Evolutionary conservation across 495 filamentous ascomycete species (phyloP), one percentile per base, ranked within the genome.

Genomic region (Penicillium herquei): DNA sequence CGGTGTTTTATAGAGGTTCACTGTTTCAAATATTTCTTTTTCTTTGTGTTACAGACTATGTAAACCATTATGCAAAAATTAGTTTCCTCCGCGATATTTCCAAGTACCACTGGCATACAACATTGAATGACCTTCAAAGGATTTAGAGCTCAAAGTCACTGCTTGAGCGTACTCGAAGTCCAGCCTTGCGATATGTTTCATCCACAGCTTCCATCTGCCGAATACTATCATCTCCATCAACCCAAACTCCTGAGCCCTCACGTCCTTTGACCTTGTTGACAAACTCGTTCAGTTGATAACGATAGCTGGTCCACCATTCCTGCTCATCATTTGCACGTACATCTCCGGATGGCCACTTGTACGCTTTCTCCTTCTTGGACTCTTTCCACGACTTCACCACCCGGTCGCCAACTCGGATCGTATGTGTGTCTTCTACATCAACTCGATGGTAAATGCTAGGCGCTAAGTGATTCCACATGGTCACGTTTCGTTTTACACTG

Each of bases 261-360:
- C 76, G 63, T 0, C 77, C 76, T 30, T 74, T 76, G 4, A 85
- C 57, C 18, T 59, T 66, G 58, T 84, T 79, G 13, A 85, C 78
- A 58, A 87, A 87, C 52, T 79, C 69, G 55, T 85, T 76, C 7
- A 87, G 66, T 65, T 81, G 75, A 55, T 79, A 69, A 10, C 75
- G 70, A 57, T 83, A 84, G 3, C 75, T 75, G 1, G 69, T 58
- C 83, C 82, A 85, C 56, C 70, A 72, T 0, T 59, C 54, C 37
- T 61, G 21, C 6, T 43, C 55, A 1, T 11, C 16, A 3, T 31
- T 14, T 4, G 11, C 37, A 6, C 51, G 30, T 10, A 59, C 50
- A 55, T 79, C 71, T 7, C 75, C 74, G 1, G 72, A 72, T n/a
- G 62, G 58, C 62, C 70, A 78, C 0, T 64, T 71, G 51, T 84